A percentile compares a stretch with the other conserved stretches of the same genome.
These are phyloP conservation scores for Grigorovia jiainica DNA, from an alignment of 805 yeast genomes.

Conservation along the genomic window DNA sequence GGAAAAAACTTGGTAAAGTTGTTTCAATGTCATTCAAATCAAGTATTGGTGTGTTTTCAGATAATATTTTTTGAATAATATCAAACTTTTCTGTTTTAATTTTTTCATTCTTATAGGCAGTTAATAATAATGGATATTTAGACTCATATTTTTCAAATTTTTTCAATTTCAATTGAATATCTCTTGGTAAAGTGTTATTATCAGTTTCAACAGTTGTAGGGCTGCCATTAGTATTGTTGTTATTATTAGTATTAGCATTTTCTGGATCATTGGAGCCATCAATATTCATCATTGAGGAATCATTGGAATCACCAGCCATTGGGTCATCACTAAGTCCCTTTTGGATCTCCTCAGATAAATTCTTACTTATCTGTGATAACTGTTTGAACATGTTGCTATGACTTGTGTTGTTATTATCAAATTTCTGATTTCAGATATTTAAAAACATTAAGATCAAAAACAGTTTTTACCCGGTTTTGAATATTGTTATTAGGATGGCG, in stretches of 20 bases:
- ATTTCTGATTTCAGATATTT: not conserved
- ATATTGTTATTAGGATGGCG: too few relatives aligned
- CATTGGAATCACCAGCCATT: constrained; percentile 2
- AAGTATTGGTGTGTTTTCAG: constrained; percentile 74
- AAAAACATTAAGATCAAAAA: not conserved
- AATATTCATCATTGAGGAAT: not conserved
- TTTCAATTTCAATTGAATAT: constrained; percentile 50
- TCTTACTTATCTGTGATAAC: constrained; percentile 54
- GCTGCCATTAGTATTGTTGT: not conserved
- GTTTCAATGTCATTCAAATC: constrained; percentile 66
- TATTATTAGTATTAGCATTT: not conserved
- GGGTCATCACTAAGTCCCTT: constrained; percentile 31
- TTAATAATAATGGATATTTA: constrained; percentile 75
- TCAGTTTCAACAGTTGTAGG: too few relatives aligned
- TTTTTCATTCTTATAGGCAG: constrained; percentile 80
- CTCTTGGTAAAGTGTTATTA: constrained; percentile 42
- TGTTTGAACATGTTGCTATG: constrained; percentile 39
- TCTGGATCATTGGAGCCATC: not conserved
- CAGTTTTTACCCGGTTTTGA: not conserved
- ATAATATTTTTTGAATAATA: constrained; percentile 57
- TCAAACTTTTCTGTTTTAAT: constrained; percentile 49
- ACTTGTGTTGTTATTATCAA: not conserved
- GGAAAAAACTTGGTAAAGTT: constrained; percentile 57
- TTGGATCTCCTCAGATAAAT: constrained; percentile 51
- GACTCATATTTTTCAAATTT: constrained; percentile 83